Evolutionary conservation across 2,329 filamentous ascomycete species (phyloP).

Genomic region (Dichotomopilus funicola): DNA sequence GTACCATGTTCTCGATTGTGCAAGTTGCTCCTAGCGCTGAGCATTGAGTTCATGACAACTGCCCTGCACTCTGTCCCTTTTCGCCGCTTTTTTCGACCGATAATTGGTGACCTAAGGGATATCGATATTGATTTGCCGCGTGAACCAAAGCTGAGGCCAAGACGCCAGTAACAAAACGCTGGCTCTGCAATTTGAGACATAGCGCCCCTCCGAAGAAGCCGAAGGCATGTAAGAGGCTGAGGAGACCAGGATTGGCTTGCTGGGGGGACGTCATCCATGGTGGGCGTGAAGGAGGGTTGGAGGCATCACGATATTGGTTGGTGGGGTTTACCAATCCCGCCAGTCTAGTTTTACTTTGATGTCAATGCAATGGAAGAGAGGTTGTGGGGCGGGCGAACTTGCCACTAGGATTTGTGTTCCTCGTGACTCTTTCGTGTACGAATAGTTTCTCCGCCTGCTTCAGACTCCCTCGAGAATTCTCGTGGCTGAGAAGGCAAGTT

Average conservation of each 20-base stretch:
- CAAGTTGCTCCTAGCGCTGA: constrained; percentile 9
- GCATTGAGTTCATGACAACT: too few relatives aligned
- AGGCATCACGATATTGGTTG: constrained; percentile 14
- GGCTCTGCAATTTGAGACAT: constrained; percentile 16
- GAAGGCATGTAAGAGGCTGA: not conserved
- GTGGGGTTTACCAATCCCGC: constrained; percentile 4
- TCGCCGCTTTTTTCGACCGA: constrained; percentile 24
- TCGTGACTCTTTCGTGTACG: constrained; percentile 1
- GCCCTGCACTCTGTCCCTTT: not conserved
- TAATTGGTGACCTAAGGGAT: constrained; percentile 19
- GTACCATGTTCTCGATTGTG: constrained; percentile 1
- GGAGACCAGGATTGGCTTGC: not conserved
- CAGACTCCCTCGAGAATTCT: not conserved
- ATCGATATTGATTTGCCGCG: constrained; percentile 19
- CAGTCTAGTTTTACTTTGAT: constrained; percentile 16
- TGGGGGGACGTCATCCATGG: too few relatives aligned
- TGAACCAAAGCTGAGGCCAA: constrained; percentile 12
- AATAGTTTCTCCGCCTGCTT: not conserved
- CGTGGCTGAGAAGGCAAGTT: too few relatives aligned
- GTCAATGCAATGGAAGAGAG: constrained; percentile 20
- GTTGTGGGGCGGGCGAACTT: constrained; percentile 1
- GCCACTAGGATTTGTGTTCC: not conserved
- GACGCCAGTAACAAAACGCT: constrained; percentile 2
- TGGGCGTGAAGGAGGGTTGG: not conserved
- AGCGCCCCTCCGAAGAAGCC: constrained; percentile 6